Conservation (phyloP, 768 basidiomycete species). For the Boletus bicolor region DNA sequence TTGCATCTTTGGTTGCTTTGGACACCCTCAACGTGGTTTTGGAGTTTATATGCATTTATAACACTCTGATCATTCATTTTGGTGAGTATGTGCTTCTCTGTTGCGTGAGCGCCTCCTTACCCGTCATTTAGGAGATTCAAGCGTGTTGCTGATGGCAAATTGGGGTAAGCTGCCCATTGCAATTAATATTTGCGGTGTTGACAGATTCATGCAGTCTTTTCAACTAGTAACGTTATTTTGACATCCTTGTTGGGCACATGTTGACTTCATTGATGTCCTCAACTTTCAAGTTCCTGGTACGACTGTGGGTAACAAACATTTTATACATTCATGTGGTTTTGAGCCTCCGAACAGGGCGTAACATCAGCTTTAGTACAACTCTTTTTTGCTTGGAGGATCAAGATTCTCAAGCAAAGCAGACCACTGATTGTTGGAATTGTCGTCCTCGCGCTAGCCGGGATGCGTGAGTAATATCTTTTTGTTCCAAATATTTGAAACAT, state of each 20-base stretch:
- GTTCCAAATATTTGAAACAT: background rate
- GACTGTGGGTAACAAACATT: constrained; percentile 16
- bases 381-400: constrained; percentile 30
- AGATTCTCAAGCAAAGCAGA: constrained; percentile 14
- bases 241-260: background rate
- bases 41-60: constrained; percentile 26
- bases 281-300: constrained; percentile 23
- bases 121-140: constrained; percentile 12
- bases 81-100: constrained; percentile 10
- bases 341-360: constrained; percentile 17
- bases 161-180: constrained; percentile 17
- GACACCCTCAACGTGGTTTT: constrained; percentile 26
- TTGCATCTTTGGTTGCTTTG: constrained; percentile 18
- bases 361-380: constrained; percentile 27
- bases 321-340: background rate
- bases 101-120: background rate
- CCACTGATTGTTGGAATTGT: constrained; percentile 11
- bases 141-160: constrained; percentile 13
- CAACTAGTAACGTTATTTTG: constrained; percentile 19
- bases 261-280: background rate
- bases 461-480: constrained; percentile 11
- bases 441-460: constrained; percentile 16
- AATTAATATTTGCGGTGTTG: background rate
- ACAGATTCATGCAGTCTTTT: constrained; percentile 24
- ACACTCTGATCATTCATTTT: constrained; percentile 25